These are phyloP conservation scores for Fusarium phyllophilum DNA, from an alignment of 2,329 filamentous ascomycete species.

Conservation along the genomic window DNA sequence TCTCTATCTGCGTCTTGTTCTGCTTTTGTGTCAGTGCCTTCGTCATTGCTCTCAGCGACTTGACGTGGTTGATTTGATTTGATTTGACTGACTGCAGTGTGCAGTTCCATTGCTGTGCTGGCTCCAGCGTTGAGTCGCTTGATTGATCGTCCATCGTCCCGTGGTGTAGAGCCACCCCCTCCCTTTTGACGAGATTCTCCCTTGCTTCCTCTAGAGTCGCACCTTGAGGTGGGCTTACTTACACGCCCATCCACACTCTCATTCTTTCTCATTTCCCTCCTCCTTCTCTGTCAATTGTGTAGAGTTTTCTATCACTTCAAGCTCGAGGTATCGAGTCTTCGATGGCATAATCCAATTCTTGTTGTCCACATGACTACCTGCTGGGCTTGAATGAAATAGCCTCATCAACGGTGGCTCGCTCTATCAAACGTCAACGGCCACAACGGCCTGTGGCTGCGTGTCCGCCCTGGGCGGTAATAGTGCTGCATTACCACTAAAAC, in stretches of 20 bases:
- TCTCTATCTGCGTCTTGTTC: slow-evolving; percentile 29
- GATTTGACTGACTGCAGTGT: slow-evolving; percentile 24
- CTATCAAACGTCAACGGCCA: slow-evolving; percentile 6
- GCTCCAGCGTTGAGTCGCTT: slow-evolving; percentile 39
- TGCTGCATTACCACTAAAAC: slow-evolving; percentile 23
- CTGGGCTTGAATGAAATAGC: slow-evolving; percentile 1
- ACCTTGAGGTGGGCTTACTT: slow-evolving; percentile 21
- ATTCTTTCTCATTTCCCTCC: slow-evolving; percentile 12
- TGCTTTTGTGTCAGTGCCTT: slow-evolving; percentile 34
- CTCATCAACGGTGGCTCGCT: neutral
- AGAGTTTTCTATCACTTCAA: neutral
- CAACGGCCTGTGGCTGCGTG: slow-evolving; percentile 24
- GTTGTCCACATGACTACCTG: neutral
- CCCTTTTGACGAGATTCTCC: neutral
- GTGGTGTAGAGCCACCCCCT: slow-evolving; percentile 23
- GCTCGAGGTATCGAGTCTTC: neutral
- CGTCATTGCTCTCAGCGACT: slow-evolving; percentile 34
- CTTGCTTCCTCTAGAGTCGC: slow-evolving; percentile 31
- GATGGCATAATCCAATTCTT: neutral
- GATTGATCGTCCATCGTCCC: slow-evolving; percentile 34
- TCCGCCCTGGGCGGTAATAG: slow-evolving; percentile 15
- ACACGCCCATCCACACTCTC: slow-evolving; percentile 33
- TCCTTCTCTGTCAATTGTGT: neutral
- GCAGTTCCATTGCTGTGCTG: slow-evolving; percentile 36
- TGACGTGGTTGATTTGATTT: slow-evolving; percentile 34